Base-by-base conservation (phyloP, 805 yeast genomes). In the Candida maris region DNA sequence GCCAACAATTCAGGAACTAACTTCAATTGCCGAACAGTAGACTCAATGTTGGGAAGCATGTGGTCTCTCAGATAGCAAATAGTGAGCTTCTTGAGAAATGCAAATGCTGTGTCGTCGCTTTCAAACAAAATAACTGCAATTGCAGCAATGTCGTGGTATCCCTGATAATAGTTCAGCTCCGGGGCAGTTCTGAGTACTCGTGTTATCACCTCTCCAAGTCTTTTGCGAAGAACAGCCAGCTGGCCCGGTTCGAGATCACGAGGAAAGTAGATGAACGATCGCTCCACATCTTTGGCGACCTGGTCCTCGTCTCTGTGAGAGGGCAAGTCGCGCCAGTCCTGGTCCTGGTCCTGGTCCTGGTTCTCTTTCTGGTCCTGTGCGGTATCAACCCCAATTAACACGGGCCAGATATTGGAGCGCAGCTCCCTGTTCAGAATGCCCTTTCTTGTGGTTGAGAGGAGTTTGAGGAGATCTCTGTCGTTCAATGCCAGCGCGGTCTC, bases 131-230 rank as follows among this genome's bases (percentile, higher is more conserved):
- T 54, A 4, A 84, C 61, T 5, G 85, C 65, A 4, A 84, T 70
- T 24, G 85, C 70, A 1, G 86, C 88, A 15, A 93, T 67, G 51
- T 93, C 97, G 59, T 91, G 97, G 57, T 73, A 86, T 0, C 98
- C 98, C 61, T 91, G 98, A 57, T 88, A 91, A 59, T 91, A 91
- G 40, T 76, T 67, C 27, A 89, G 63, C 3, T 59, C 51, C 0
- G 89, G 89, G 46, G 80, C 64, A 12, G 67, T 69, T 26, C 86
- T 61, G 10, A 93, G 64, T 2, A 87, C 65, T 14, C 65, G 64
- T 10, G 73, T 58, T 3, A 86, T 71, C 10, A 81, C 44, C 4
- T 56, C 56, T 17, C 51, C 54, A 33, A 81, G 61, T 31, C 68
- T 53, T 18, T 53, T 52, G 40, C 72, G 67, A 32, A 79, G 58